phyloP scores from a whole-genome alignment of 2,329 filamentous ascomycete genomes.

The Nigrospora sphaerica region DNA sequence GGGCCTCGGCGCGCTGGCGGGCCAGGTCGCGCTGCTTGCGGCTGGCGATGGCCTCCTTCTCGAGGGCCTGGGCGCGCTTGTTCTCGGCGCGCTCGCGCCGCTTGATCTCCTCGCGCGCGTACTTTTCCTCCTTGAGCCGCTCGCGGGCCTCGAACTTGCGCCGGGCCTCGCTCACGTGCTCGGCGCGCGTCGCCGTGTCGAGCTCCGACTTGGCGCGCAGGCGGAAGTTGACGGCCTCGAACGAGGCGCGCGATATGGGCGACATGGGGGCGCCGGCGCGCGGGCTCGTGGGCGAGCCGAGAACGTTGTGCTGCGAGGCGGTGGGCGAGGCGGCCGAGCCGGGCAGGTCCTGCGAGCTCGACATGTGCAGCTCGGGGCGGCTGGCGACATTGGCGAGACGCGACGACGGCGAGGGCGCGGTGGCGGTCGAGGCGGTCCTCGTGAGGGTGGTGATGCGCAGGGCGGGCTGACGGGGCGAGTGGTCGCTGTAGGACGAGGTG shows the following conservation, averaged over 20 bases:
- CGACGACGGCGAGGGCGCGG: constrained; percentile 21
- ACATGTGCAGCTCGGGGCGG: constrained; percentile 39
- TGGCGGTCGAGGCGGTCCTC: constrained; percentile 11
- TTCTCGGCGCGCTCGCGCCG: constrained; percentile 52
- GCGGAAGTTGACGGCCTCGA: constrained; percentile 50
- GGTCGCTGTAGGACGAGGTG: constrained; percentile 31
- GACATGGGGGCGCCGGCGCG: constrained; percentile 31
- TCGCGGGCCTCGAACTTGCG: constrained; percentile 58
- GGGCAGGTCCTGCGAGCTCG: constrained; percentile 30
- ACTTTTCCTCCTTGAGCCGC: constrained; percentile 54
- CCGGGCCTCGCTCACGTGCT: constrained; percentile 53
- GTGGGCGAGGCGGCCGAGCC: constrained; percentile 17
- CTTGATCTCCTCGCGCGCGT: constrained; percentile 49
- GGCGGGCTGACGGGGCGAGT: constrained; percentile 18
- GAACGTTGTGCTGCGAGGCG: constrained; percentile 4
- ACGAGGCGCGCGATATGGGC: constrained; percentile 46
- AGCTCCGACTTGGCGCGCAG: constrained; percentile 54
- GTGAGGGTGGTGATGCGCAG: constrained; percentile 32
- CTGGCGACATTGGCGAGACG: constrained; percentile 36
- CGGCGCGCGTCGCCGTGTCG: constrained; percentile 44
- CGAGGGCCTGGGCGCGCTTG: constrained; percentile 46
- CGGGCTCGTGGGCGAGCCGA: constrained; percentile 26
- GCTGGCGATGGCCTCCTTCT: constrained; percentile 34
- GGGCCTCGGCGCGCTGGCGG: constrained; percentile 29
- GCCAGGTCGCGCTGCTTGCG: constrained; percentile 38